Evolutionary conservation across 495 filamentous ascomycete genomes (phyloP), one percentile per base, ranked within the genome.

Genomic region (Aspergillus ostianus): DNA sequence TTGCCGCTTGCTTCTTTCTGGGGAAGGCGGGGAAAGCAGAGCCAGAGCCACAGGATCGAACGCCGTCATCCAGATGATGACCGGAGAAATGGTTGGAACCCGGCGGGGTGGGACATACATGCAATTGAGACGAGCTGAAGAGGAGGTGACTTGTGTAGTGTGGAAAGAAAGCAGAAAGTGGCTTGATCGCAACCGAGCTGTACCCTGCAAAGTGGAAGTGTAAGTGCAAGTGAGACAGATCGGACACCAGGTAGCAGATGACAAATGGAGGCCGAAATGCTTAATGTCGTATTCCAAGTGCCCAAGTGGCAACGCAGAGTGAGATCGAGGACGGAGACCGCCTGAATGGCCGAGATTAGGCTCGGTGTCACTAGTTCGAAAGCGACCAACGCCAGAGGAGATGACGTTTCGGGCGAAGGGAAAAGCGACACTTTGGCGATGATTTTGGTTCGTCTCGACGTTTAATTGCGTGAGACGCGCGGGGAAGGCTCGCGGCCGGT

Each of bases 401-500:
- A 70, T 72, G 70, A 72, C 70, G 63, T 70, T 64, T 75, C 75
- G 75, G 75, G 49, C 73, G 72, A 77, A 76, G 63, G 75, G 75
- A 76, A 64, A 17, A 19, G 21, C 26, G 15, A 26, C 18, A 47
- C 4, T 26, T 26, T 26, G 2, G 23, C n/a, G 27, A 19, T 26
- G 21, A 20, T n/a, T 53, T 15, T 53, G 36, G 15, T 27, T 50
- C 47, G 54, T 59, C 46, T 63, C 56, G 23, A 26, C 23, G 23
- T 26, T 26, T 26, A 26, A 26, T n/a, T n/a, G n/a, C n/a, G n/a
- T n/a, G n/a, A n/a, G 4, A 4, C 23, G 23, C 23, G 62, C 55
- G 60, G 62, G 62, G 59, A 52, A 51, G 48, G 46, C 58, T 26
- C 23, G 23, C 4, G 56, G 19, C 6, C 19, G 41, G 46, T 66